Base-by-base conservation (phyloP, 2,329 filamentous ascomycete species). In the Lomentospora prolificans region DNA sequence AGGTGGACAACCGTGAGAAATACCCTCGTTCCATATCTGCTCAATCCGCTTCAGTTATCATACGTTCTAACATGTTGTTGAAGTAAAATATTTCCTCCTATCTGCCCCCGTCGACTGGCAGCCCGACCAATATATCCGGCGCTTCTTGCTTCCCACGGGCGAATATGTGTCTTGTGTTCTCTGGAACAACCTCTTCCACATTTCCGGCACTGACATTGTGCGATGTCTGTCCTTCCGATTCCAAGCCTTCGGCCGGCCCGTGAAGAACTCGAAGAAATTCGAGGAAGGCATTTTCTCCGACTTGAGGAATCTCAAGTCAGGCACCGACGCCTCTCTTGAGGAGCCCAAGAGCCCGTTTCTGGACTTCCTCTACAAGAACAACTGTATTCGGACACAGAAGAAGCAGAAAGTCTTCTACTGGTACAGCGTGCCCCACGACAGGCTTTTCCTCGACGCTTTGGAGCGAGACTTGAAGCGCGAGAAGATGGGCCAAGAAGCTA, bases 361-460 rank as follows among this genome's bases (percentile, higher is more conserved):
- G 59, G 94, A 99, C 73, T 99, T 97, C 71, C 80, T 99, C 48
- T 99, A 99, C 84, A 99, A 99, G 81, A 99, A 99, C 82, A 99
- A 99, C 78, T 99, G 94, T 80, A 99, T 99, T 64, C 86, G 94
- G 64, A 99, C 94, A 36, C 94, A 99, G 73, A 99, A 99, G 84
- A 99, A 99, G 81, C 94, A 99, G 69, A 99, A 99, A 79, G 94
- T 99, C 62, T 99, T 99, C 68, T 99, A 97, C 76, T 99, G 94
- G 94, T 99, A 97, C 75, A 96, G 91, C 75, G 94, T 99, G 51
- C 94, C 94, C 1, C 94, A 99, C 70, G 94, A 99, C 73, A 85
- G 94, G 55, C 84, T 99, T 53, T 99, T 99, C 75, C 85, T 99
- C 63, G 94, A 99, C 75, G 94, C 94, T 39, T 78, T 99, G 64